Conservation (phyloP, 2,329 filamentous ascomycete species). For the Sporothrix mexicana region DNA sequence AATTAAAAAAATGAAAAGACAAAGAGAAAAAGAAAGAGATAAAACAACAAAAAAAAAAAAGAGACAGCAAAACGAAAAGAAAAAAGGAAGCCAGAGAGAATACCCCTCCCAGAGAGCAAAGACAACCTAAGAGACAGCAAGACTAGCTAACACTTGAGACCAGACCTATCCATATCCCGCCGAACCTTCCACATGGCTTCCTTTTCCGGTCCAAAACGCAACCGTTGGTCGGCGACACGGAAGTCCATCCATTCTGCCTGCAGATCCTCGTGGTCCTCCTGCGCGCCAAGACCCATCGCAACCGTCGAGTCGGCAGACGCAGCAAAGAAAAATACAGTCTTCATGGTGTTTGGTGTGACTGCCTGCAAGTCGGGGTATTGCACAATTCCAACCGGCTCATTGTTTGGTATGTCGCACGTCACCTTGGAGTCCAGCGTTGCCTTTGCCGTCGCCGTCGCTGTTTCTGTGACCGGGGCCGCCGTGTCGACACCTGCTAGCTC, state of each 20-base stretch:
- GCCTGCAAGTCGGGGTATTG: slow-evolving; percentile 47
- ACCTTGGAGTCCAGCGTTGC: slow-evolving; percentile 39
- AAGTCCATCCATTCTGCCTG: slow-evolving; percentile 36
- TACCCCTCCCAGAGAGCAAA: no score
- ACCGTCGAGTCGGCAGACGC: slow-evolving; percentile 39
- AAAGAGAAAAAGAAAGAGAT: no score
- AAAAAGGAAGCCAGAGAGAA: no score
- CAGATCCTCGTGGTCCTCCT: slow-evolving; percentile 37
- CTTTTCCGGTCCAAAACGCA: slow-evolving; percentile 35
- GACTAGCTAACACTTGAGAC: slow-evolving; percentile 32
- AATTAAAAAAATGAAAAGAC: no score
- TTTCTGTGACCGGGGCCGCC: not conserved
- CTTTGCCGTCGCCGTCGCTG: not conserved
- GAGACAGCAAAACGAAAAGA: no score
- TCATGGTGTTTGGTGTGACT: slow-evolving; percentile 44
- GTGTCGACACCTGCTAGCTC: not conserved
- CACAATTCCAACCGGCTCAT: slow-evolving; percentile 48
- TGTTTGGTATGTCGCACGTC: slow-evolving; percentile 43
- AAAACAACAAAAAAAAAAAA: no score
- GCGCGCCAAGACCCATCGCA: slow-evolving; percentile 34
- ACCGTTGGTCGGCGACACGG: slow-evolving; percentile 23
- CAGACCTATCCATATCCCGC: slow-evolving; percentile 35
- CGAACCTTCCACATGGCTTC: slow-evolving; percentile 35
- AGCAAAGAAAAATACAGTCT: slow-evolving; percentile 51
- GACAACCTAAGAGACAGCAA: not conserved